These are phyloP conservation scores for Polyporus tsugae DNA, from an alignment of 1,284 basidiomycete species.

Conservation along the genomic window DNA sequence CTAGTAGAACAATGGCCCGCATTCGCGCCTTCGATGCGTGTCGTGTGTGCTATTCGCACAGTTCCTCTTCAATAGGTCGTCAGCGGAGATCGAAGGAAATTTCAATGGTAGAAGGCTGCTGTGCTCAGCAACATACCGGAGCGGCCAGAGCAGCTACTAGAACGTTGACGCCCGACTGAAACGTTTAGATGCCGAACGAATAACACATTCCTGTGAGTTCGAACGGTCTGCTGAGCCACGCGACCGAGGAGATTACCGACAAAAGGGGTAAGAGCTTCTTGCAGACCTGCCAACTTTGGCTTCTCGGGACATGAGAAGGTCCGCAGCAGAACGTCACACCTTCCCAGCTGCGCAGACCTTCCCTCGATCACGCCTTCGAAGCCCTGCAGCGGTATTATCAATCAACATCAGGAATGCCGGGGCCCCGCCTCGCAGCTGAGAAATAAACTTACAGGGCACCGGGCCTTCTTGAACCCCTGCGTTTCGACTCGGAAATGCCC, in stretches of 20 bases:
- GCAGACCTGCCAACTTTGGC: conserved; percentile 7
- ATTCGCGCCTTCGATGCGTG: conserved; percentile 21
- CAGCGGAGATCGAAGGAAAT: conserved; percentile 8
- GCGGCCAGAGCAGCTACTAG: background rate
- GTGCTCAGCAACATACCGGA: background rate
- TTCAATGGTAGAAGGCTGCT: conserved; percentile 7
- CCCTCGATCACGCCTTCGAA: conserved; percentile 17
- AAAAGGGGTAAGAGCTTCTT: conserved; percentile 6
- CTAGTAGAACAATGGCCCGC: conserved; percentile 11
- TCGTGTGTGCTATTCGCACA: conserved; percentile 22
- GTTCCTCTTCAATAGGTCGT: conserved; percentile 1
- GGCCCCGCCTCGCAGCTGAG: conserved; percentile 25
- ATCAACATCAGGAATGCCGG: conserved; percentile 32
- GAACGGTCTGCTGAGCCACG: conserved; percentile 5
- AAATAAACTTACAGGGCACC: background rate
- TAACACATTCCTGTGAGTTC: background rate
- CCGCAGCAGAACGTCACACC: conserved; percentile 26
- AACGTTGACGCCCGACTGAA: background rate
- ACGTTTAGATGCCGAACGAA: background rate
- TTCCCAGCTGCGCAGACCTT: conserved; percentile 17
- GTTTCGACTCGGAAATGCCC: conserved; percentile 4
- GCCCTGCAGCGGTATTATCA: conserved; percentile 14
- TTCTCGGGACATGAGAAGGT: conserved; percentile 20
- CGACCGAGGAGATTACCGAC: conserved; percentile 5
- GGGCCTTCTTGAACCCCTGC: background rate